Evolutionary conservation across 2,329 filamentous ascomycete genomes (phyloP), one percentile per base, ranked within the genome.

Genomic region (Leptodontidium sp.): DNA sequence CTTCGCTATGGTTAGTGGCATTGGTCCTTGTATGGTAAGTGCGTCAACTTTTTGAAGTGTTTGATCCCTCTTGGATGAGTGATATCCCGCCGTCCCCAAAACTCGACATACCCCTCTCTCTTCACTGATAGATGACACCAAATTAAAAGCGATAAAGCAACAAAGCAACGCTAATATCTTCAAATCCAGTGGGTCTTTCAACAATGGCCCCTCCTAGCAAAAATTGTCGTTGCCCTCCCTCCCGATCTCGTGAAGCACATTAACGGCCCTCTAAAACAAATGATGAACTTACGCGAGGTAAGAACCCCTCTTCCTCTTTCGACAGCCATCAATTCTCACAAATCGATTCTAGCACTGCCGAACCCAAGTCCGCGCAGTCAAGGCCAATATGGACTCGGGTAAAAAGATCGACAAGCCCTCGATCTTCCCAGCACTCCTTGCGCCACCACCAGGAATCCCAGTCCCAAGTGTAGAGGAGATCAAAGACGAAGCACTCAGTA

Each of bases 381-480:
- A 66, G 24, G 64, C 43, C 5, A 49, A 32, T n/a, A 61, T 69
- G 59, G 59, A 59, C 11, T 24, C 67, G 68, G 58, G 68, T 24
- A 66, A 67, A 6, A 45, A 62, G 21, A 61, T 78, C 38, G 58
- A 67, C 32, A 64, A 72, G n/a, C 68, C 69, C 15, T 77, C 76
- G 9, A 78, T 79, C 15, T 78, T 79, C 66, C 72, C 73, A 47
- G 69, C 76, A 11, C 70, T 79, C 2, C 70, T 79, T 1, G 70
- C 72, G 59, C 71, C 72, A 11, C 55, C 68, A n/a, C 58, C 58
- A 15, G 72, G 70, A 14, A 67, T 72, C 50, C 47, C 68, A 9
- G 70, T 67, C 11, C 71, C 71, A 4, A 62, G 61, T 11, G 58
- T 67, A 15, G 66, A 73, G 14, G 50, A 72, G 15, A 49, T 74